Conservation (phyloP, 2,329 filamentous ascomycete species). For the Plenodomus tracheiphilus region DNA sequence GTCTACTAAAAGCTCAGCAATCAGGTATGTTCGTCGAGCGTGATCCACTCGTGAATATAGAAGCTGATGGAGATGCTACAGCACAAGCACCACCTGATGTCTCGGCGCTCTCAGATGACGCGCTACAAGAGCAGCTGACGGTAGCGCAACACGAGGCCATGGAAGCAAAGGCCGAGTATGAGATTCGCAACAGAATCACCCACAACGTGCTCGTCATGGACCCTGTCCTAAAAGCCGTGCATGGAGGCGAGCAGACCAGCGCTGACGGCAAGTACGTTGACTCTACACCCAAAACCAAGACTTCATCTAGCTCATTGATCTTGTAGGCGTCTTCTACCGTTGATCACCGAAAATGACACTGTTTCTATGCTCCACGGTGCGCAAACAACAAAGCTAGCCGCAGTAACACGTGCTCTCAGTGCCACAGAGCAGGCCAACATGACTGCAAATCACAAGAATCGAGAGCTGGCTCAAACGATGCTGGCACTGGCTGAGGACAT, state of each 20-base stretch:
- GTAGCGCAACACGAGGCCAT: conserved; percentile 67
- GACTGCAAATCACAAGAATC: conserved; percentile 62
- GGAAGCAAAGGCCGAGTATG: conserved; percentile 70
- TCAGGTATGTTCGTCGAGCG: conserved; percentile 20
- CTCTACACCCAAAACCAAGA: background rate
- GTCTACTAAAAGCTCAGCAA: conserved; percentile 59
- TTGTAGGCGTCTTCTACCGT: conserved; percentile 66
- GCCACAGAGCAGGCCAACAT: conserved; percentile 63
- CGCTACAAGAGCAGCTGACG: conserved; percentile 56
- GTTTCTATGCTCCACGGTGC: conserved; percentile 66
- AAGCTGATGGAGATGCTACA: conserved; percentile 23
- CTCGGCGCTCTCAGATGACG: conserved; percentile 52
- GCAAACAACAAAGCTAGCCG: conserved; percentile 58
- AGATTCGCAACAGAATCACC: conserved; percentile 69
- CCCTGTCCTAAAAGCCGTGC: conserved; percentile 76
- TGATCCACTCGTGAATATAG: background rate
- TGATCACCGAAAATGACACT: conserved; percentile 68
- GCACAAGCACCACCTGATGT: conserved; percentile 30
- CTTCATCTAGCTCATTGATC: conserved; percentile 11
- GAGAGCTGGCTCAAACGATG: conserved; percentile 64
- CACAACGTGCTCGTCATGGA: conserved; percentile 72
- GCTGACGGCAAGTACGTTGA: conserved; percentile 67
- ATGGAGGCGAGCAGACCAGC: conserved; percentile 66
- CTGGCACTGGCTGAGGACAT: conserved; percentile 64
- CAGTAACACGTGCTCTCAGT: conserved; percentile 58